These are phyloP conservation scores for Paraphoma chrysanthemicola DNA, from an alignment of 2,329 filamentous ascomycete species.

Conservation along the genomic window DNA sequence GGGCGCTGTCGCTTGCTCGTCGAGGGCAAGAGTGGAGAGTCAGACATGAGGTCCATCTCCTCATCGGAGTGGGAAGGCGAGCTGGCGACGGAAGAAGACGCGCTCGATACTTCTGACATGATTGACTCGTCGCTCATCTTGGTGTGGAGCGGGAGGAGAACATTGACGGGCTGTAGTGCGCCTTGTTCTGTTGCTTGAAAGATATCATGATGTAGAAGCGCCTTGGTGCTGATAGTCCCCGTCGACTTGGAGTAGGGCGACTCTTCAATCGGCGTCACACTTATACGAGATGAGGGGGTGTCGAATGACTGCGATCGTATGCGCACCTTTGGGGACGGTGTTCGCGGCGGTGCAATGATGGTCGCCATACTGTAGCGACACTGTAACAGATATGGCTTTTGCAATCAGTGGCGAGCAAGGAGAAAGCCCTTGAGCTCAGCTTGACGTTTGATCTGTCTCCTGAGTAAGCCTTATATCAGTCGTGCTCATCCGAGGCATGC, in stretches of 20 bases:
- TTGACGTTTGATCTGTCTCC: background rate
- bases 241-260: slow-evolving; percentile 47
- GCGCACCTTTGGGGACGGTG: slow-evolving; percentile 44
- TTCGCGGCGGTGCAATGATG: slow-evolving; percentile 34
- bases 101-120: slow-evolving; percentile 29
- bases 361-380: slow-evolving; percentile 24
- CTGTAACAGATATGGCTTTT: background rate
- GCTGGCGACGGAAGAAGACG: slow-evolving; percentile 27
- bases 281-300: slow-evolving; percentile 40
- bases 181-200: slow-evolving; percentile 21
- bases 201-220: slow-evolving; percentile 29
- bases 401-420: background rate
- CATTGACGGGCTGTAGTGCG: slow-evolving; percentile 10
- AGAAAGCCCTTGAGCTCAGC: slow-evolving; percentile 15
- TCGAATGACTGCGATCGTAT: slow-evolving; percentile 47
- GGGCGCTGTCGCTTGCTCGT: slow-evolving; percentile 12
- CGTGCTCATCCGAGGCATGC: slow-evolving; percentile 11
- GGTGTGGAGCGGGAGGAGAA: slow-evolving; percentile 34
- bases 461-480: slow-evolving; percentile 28
- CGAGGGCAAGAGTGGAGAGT: slow-evolving; percentile 6
- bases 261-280: slow-evolving; percentile 39
- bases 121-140: slow-evolving; percentile 42
- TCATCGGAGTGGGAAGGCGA: slow-evolving; percentile 33
- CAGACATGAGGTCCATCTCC: slow-evolving; percentile 10
- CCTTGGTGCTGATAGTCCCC: slow-evolving; percentile 26